Conservation (phyloP, 768 basidiomycete genomes). For the Trametopsis cervina region DNA sequence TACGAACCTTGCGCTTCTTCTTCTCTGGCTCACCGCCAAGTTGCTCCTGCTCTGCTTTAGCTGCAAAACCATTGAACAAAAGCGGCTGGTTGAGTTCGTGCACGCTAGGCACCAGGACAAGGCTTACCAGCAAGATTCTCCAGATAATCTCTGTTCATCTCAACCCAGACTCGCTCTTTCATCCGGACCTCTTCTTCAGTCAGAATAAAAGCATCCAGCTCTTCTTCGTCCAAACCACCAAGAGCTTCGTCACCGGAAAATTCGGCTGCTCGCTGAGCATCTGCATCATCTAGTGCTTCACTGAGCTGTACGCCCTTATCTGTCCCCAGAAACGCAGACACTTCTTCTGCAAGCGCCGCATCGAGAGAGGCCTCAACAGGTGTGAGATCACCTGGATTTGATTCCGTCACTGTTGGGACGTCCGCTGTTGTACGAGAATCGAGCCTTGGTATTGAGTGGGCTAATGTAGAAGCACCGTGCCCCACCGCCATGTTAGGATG, state of each 20-base stretch:
- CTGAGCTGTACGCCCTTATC: conserved; percentile 52
- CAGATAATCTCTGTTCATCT: conserved; percentile 86
- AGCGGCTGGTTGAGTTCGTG: no score
- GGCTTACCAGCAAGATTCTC: conserved; percentile 76
- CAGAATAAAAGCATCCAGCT: conserved; percentile 75
- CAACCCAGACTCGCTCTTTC: conserved; percentile 92
- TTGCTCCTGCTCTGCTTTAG: conserved; percentile 54
- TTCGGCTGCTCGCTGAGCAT: conserved; percentile 52
- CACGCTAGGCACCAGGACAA: background rate
- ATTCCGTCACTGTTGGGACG: background rate
- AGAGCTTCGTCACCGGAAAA: conserved; percentile 49
- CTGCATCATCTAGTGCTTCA: conserved; percentile 60
- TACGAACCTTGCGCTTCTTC: conserved; percentile 77
- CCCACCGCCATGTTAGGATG: background rate
- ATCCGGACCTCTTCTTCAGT: conserved; percentile 75
- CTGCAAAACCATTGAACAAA: conserved; percentile 48
- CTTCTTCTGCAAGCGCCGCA: conserved; percentile 60
- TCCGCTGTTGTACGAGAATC: background rate
- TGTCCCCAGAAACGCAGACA: conserved; percentile 57
- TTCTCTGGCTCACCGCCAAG: conserved; percentile 28
- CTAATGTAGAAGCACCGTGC: background rate
- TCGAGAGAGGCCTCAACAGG: conserved; percentile 57
- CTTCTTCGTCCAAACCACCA: conserved; percentile 81
- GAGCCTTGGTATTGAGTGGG: background rate
- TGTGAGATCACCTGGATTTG: no score